Base-by-base conservation (phyloP, 164 flowering plant species). In the Annona cherimola region DNA sequence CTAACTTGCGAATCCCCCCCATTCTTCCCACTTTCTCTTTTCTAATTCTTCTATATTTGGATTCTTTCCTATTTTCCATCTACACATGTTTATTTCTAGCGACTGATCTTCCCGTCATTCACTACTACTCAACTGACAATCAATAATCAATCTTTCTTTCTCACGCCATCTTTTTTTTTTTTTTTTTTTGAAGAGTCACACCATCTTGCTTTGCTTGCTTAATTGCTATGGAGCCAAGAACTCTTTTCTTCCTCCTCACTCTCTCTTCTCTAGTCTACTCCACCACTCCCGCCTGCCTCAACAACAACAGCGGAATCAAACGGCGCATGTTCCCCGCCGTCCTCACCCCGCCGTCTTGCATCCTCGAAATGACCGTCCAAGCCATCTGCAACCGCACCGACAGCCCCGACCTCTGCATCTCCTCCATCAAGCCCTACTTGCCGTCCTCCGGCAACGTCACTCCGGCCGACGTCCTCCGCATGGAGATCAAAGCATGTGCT, bases 351-450 rank as follows among this genome's bases (percentile, higher is more conserved):
- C 8, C 57, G 14, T 20, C 63, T 18, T n/a, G 63, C 20, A 61
- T 3, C 63, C 16, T 18, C 35, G 63, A 61, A 2, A 18, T 7
- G 20, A 41, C 41, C 9, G 55, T 12, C 57, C 57, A 20, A 42
- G 54, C 11, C 4, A 57, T 78, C 5, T 84, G 86, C 65, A 44
- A 4, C n/a, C 19, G 14, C 45, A 80, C 80, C n/a, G 76, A 75
- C 41, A 18, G 73, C 73, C 70, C 80, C 1, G 50, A 3, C 11
- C 65, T 79, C 26, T 84, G 86, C 72, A 6, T 79, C 45, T 2
- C 73, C 66, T 44, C 83, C 57, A 43, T 81, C 18, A 3, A 8
- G 4, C 86, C 83, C 0, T 71, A n/a, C 74, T 61, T 80, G 3
- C 3, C 8, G 0, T 76, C 71, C 50, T 35, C 55, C 9, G 70